Percentiles rank a stretch among this genome's conserved stretches.
These are phyloP conservation scores for Laetiporus sulphureus DNA, from an alignment of 1,284 basidiomycete genomes.

Conservation along the genomic window DNA sequence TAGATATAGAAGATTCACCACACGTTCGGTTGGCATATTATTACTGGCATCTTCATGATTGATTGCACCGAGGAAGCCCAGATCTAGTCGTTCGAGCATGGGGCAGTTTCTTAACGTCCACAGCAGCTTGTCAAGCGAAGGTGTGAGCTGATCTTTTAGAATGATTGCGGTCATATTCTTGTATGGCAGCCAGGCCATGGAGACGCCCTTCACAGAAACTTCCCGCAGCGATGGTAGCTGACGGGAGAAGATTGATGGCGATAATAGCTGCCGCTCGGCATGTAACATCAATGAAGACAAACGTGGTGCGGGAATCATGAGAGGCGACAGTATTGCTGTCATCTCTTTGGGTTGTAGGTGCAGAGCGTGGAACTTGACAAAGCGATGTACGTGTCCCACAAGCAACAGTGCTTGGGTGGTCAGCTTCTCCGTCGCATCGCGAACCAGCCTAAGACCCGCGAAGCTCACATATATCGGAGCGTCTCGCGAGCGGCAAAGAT, in stretches of 20 bases:
- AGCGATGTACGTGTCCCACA: slow-evolving; percentile 1
- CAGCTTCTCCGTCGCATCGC: not conserved
- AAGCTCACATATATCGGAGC: slow-evolving; percentile 2
- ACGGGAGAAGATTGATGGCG: not conserved
- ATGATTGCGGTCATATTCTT: slow-evolving; percentile 1
- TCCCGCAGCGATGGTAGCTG: slow-evolving; percentile 3
- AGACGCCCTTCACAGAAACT: slow-evolving; percentile 1
- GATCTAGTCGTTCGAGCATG: not conserved
- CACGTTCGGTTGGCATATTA: not conserved
- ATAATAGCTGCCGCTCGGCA: not conserved
- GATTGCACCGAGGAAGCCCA: slow-evolving; percentile 2
- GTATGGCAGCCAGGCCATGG: slow-evolving; percentile 5
- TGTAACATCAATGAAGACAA: slow-evolving; percentile 1
- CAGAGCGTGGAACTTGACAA: slow-evolving; percentile 2
- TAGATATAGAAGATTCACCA: not conserved
- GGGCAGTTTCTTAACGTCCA: slow-evolving; percentile 3
- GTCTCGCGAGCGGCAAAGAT: slow-evolving; percentile 2
- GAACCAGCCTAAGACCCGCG: not conserved
- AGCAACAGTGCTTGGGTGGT: not conserved
- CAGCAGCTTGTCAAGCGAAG: slow-evolving; percentile 3
- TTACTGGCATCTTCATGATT: not conserved
- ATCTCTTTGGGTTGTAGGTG: slow-evolving; percentile 1
- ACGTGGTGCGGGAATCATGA: slow-evolving; percentile 1
- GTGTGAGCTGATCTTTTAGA: slow-evolving; percentile 1
- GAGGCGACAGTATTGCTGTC: not conserved